Evolutionary conservation across 129 eudicot species (phyloP).

Genomic region (Logfia minima): DNA sequence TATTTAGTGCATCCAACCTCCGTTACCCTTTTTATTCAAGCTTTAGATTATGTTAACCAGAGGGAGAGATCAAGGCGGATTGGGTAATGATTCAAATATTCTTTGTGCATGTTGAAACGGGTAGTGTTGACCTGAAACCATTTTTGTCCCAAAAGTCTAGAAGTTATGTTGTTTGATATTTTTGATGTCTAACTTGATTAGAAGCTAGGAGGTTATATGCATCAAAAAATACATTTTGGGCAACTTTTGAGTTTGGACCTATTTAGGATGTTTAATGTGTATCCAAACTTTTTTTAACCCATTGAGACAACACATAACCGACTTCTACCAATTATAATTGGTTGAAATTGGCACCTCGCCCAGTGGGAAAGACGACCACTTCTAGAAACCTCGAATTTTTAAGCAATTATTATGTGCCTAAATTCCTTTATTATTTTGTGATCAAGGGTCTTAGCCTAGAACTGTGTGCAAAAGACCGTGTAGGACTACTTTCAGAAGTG

Average conservation of each 20-base stretch:
- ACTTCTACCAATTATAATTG: background rate
- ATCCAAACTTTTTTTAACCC: too few relatives aligned
- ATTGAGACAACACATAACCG: too few relatives aligned
- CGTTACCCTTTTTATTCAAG: background rate
- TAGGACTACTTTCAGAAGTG: slow-evolving; percentile 84
- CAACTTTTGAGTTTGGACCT: background rate
- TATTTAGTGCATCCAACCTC: background rate
- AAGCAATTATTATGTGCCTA: background rate
- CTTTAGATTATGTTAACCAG: too few relatives aligned
- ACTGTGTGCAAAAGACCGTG: slow-evolving; percentile 87
- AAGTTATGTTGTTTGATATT: too few relatives aligned
- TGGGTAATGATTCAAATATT: too few relatives aligned
- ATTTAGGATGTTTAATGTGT: too few relatives aligned
- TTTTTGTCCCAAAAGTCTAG: too few relatives aligned
- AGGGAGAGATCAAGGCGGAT: too few relatives aligned
- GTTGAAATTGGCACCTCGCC: background rate
- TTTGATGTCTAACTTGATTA: too few relatives aligned
- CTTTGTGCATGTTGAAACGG: too few relatives aligned
- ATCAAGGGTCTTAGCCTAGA: slow-evolving; percentile 82
- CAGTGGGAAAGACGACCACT: background rate
- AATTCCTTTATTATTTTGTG: background rate
- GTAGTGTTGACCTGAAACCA: too few relatives aligned
- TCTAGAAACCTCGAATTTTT: background rate
- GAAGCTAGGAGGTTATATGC: background rate
- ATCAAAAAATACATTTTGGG: background rate